Evolutionary conservation across 2,329 filamentous ascomycete genomes (phyloP), one percentile per base, ranked within the genome.

Genomic region (Trichoderma sp.): DNA sequence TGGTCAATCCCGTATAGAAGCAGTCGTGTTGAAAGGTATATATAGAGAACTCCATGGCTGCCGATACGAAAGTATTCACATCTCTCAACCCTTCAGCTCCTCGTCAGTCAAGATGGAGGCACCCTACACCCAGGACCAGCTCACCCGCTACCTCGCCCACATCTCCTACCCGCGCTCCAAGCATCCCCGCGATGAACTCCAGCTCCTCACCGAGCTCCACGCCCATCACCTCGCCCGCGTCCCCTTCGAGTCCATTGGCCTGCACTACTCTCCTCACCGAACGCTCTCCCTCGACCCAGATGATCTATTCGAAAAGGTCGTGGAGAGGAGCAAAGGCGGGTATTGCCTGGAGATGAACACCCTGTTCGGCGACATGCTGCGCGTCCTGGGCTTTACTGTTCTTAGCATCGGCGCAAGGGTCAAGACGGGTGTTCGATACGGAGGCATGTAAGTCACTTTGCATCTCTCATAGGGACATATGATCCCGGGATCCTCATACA

Each of bases 321-420:
- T 85, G 14, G 73, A 71, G 4, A 73, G 73, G 3, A 74, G 78
- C 24, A 73, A 79, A 5, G 83, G 83, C 30, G 83, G 83, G 0
- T 86, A 85, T 69, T 86, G 83, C 73, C 81, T 86, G 76, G 82
- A 85, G 69, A 72, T 77, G 21, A 79, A 81, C 68, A 69, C 73
- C 24, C 69, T 81, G 39, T 83, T 86, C 67, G 78, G 78, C 58
- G 74, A 78, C 24, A 70, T 85, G 1, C 73, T 87, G 5, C 75
- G 79, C 19, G 77, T 74, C 5, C 70, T 87, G 5, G 83, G 83
- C 0, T 87, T 80, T 67, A 69, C 70, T 0, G 78, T 85, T 1
- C 82, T 84, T 68, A 78, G 81, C 21, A 78, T 79, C 0, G 85
- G 83, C 1, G 85, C 76, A 0, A 76, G 83, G 21, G 75, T 79